Percentiles rank a stretch among this genome's conserved stretches.
Conservation (phyloP, 257 asterid species). For the Lavandula angustifolia region DNA sequence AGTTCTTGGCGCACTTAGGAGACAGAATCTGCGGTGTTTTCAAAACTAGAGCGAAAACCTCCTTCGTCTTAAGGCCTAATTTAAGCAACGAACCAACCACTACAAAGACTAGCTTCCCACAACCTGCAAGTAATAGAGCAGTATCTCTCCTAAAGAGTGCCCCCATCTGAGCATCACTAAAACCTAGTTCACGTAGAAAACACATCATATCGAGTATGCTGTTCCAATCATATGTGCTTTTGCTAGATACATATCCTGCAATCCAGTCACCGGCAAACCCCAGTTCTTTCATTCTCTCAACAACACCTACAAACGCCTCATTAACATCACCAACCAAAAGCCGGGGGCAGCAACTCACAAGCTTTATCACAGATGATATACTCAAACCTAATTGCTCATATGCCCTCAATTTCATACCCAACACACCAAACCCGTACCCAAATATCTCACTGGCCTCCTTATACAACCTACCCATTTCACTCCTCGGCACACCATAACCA, state of each 20-base stretch:
- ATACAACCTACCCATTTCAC: conserved; percentile 73
- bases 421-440: conserved; percentile 45
- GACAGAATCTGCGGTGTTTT: conserved; percentile 57
- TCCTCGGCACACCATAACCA: conserved; percentile 74
- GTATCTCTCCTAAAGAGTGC: conserved; percentile 52
- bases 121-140: conserved; percentile 62
- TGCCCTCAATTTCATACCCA: conserved; percentile 55
- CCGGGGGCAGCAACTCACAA: conserved; percentile 63
- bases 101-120: conserved; percentile 68
- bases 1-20: conserved; percentile 55
- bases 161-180: conserved; percentile 46
- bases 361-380: conserved; percentile 61
- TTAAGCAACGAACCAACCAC: conserved; percentile 69
- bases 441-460: conserved; percentile 65
- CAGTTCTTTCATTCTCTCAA: conserved; percentile 51
- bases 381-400: conserved; percentile 65
- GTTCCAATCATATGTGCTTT: conserved; percentile 58
- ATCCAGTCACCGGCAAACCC: conserved; percentile 66
- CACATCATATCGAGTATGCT: conserved; percentile 51
- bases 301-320: conserved; percentile 46
- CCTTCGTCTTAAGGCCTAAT: conserved; percentile 60
- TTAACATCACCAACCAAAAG: conserved; percentile 61
- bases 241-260: conserved; percentile 58
- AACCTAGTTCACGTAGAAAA: conserved; percentile 73
- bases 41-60: conserved; percentile 46